Evolutionary conservation across 208 protist species (phyloP), one percentile per base, ranked within the genome.

Genomic region (Trypanosoma avium): DNA sequence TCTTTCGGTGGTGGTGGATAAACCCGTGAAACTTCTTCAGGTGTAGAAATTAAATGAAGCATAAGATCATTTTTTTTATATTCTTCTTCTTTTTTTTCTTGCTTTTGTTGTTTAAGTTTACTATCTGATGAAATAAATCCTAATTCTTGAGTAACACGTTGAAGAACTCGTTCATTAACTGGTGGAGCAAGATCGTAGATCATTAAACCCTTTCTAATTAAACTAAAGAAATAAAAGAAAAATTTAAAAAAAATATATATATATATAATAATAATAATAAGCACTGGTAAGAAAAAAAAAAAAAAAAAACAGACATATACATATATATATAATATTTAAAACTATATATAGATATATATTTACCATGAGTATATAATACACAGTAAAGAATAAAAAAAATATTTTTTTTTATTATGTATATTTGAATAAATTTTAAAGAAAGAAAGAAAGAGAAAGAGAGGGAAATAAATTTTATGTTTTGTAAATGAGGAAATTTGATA

Each of bases 101-200:
- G 0, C 29, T 8, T 24, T 45, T 52, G 53, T 26, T 54, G 36
- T n/a, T 47, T 12, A 21, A 55, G 21, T 38, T 50, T 26, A 53
- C 55, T 6, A 47, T 35, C 10, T 33, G 54, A 15, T 36, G 52
- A 48, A 10, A 22, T 43, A 38, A 24, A 52, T 52, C 17, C 54
- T 33, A 21, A 1, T 32, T 61, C 21, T 12, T n/a, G 38, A n/a
- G 57, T 21, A 8, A 66, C 59, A 19, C 60, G 38, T 50, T 61
- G 54, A 36, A 61, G 19, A 5, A 63, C 30, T 22, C 32, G 38
- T 4, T 33, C 40, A 36, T 58, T 45, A 24, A 69, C 53, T 2
- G 3, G 54, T 66, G 70, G 63, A 36, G 63, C 63, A 48, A 62
- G 70, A 45, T 68, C 63, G 58, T 62, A 61, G 40, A 49, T 26